Conservation (phyloP, 768 basidiomycete genomes). For the Cubamyces sp. region DNA sequence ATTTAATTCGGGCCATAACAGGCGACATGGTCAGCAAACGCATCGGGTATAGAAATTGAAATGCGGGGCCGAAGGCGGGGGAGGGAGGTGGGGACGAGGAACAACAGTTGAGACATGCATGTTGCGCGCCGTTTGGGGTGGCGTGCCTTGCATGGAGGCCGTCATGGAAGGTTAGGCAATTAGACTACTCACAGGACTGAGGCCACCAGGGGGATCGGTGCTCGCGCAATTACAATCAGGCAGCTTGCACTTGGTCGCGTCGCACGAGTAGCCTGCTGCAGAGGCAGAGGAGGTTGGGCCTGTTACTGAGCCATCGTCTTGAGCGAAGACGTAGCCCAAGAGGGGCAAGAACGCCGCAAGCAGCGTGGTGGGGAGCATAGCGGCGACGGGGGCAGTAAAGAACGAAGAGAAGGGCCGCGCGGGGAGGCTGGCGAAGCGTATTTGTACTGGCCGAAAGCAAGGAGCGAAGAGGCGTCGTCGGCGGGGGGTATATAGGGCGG, state of each 20-base stretch:
- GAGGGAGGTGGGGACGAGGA: background rate
- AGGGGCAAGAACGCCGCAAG: constrained; percentile 23
- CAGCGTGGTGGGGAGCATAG: constrained; percentile 20
- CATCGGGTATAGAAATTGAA: background rate
- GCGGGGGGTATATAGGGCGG: constrained; percentile 14
- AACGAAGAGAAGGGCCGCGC: constrained; percentile 6
- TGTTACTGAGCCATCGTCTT: constrained; percentile 37
- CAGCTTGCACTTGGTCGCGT: constrained; percentile 62
- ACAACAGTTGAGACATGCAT: constrained; percentile 16
- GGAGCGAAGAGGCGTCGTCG: constrained; percentile 6
- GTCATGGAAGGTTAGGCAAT: constrained; percentile 20
- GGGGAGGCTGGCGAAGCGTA: background rate
- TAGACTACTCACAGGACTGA: constrained; percentile 55
- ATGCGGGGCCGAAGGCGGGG: background rate
- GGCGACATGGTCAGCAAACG: constrained; percentile 4
- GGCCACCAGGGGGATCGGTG: constrained; percentile 71
- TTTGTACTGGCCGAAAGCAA: constrained; percentile 6
- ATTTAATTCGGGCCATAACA: background rate
- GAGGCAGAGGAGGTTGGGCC: constrained; percentile 55
- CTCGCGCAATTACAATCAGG: constrained; percentile 78
- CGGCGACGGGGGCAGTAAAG: constrained; percentile 1
- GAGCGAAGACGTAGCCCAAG: constrained; percentile 25
- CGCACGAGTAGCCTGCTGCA: constrained; percentile 74
- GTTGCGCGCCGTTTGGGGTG: constrained; percentile 3
- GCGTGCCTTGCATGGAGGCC: constrained; percentile 8